Conservation (phyloP, 495 filamentous ascomycete species). For the Tricharina praecox region DNA sequence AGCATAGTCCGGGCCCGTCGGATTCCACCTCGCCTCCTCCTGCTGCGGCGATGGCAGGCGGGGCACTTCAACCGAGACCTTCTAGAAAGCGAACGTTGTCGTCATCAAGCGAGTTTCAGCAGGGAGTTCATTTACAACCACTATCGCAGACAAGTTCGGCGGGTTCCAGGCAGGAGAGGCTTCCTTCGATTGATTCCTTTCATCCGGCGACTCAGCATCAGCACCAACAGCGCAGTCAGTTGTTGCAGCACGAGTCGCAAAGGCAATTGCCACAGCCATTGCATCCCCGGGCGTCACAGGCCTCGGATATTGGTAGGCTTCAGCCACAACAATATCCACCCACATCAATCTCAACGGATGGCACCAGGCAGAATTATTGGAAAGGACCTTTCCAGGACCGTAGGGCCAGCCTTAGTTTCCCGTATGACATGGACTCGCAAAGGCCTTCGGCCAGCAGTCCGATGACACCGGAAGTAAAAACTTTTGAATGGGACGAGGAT, state of each 20-base stretch:
- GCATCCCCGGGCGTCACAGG: conserved; percentile 2
- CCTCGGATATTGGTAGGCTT: not conserved
- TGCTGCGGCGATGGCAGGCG: too few relatives aligned
- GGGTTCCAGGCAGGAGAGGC: conserved; percentile 16
- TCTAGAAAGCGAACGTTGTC: conserved; percentile 23
- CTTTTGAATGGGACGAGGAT: conserved; percentile 26
- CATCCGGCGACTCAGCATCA: conserved; percentile 28
- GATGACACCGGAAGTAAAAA: conserved; percentile 12
- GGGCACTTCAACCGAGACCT: conserved; percentile 12
- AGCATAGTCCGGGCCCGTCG: conserved; percentile 23
- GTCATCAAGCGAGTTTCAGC: conserved; percentile 25
- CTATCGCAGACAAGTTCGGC: conserved; percentile 21
- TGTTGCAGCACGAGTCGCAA: conserved; percentile 29
- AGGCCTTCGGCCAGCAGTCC: not conserved
- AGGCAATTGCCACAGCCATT: conserved; percentile 23
- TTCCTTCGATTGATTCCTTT: conserved; percentile 26
- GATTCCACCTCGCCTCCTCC: conserved; percentile 26
- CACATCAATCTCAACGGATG: conserved; percentile 7
- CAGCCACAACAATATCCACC: not conserved
- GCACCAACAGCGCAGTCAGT: conserved; percentile 28
- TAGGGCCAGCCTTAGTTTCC: conserved; percentile 23
- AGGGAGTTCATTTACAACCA: conserved; percentile 20
- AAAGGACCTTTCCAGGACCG: conserved; percentile 20
- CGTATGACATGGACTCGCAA: conserved; percentile 16
- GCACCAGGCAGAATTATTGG: conserved; percentile 24